phyloP scores from a whole-genome alignment of 225 moss, liverwort and hornwort genomes.

The Straminergon stramineum region DNA sequence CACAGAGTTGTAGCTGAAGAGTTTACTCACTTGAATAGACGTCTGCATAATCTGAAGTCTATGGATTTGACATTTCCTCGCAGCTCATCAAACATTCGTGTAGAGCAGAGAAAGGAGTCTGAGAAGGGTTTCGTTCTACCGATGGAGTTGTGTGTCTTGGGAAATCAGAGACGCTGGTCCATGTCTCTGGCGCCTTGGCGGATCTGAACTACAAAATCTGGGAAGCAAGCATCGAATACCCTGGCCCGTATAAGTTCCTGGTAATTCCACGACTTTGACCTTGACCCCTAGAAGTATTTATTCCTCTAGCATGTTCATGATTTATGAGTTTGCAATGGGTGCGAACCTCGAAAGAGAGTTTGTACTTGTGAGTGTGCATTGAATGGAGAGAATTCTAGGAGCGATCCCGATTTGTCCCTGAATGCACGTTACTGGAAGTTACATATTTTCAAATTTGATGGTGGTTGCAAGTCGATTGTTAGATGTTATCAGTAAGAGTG shows the following conservation, averaged over 20 bases:
- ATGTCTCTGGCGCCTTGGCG: rapidly evolving
- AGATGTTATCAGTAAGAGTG: background rate
- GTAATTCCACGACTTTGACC: background rate
- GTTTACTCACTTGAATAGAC: background rate
- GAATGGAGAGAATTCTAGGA: background rate
- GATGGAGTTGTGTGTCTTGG: rapidly evolving
- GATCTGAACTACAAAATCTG: rapidly evolving
- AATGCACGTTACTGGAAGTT: no score
- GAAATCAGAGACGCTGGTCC: rapidly evolving
- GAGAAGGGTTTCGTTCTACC: rapidly evolving
- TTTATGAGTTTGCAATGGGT: background rate
- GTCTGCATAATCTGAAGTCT: no score
- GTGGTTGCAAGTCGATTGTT: background rate
- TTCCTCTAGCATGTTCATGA: no score
- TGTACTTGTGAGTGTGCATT: background rate
- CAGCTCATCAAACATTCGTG: background rate
- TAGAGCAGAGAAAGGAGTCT: background rate
- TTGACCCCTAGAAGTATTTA: no score
- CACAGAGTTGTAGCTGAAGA: background rate
- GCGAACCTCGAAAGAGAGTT: rapidly evolving
- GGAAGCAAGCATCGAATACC: background rate
- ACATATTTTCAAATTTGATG: background rate
- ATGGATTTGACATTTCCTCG: rapidly evolving
- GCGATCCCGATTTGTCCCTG: background rate
- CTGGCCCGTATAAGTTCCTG: rapidly evolving